Conservation (phyloP, 2,329 filamentous ascomycete genomes). For the Corniculantispora saksenae region DNA sequence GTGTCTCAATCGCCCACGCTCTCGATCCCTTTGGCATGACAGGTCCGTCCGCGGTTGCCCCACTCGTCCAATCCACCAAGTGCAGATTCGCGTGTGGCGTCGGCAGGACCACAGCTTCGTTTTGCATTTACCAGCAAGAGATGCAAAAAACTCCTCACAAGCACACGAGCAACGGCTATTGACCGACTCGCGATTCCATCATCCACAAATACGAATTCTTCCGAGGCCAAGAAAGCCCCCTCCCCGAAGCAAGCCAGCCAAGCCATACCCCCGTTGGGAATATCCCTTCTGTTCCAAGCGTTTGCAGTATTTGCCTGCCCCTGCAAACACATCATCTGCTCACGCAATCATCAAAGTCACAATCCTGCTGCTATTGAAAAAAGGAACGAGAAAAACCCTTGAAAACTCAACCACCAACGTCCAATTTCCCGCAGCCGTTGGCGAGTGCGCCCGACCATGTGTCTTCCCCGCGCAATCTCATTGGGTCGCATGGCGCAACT, state of each 20-base stretch:
- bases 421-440: neutral
- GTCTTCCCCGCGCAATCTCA: conserved; percentile 10
- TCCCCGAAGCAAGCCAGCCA: neutral
- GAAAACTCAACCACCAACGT: too few relatives aligned
- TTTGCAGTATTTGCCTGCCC: too few relatives aligned
- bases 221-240: neutral
- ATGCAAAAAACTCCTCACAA: neutral
- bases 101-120: neutral
- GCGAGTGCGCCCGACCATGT: neutral
- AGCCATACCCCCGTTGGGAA: neutral
- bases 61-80: neutral
- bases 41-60: neutral
- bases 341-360: neutral
- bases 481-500: neutral
- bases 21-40: conserved; percentile 15
- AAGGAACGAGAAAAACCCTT: too few relatives aligned
- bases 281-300: neutral
- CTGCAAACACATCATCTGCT: neutral
- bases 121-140: neutral
- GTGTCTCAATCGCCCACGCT: conserved; percentile 8
- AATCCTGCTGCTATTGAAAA: neutral
- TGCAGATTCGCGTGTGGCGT: neutral
- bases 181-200: neutral
- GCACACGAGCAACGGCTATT: neutral
- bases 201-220: neutral